A percentile compares a stretch with the other conserved stretches of the same genome.
Evolutionary conservation across 352 stramenopile genomes (phyloP).

Genomic region (Pythium insidiosum): DNA sequence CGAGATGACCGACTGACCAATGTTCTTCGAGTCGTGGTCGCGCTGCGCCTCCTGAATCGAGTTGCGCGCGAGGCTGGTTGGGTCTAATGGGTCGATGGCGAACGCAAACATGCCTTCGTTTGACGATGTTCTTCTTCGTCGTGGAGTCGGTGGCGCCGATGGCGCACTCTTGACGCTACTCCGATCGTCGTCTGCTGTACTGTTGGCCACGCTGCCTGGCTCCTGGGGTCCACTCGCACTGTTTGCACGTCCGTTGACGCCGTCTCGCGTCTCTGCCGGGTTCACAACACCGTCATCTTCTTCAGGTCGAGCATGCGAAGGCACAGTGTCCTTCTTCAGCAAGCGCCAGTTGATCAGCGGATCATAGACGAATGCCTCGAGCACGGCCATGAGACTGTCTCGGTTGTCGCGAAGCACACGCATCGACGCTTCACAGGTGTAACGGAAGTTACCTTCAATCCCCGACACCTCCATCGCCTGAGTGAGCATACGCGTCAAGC

Average conservation of each 20-base stretch:
- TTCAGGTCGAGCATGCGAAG: slow-evolving; percentile 64
- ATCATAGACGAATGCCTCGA: slow-evolving; percentile 99
- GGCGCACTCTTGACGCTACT: slow-evolving; percentile 59
- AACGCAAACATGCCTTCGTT: slow-evolving; percentile 61
- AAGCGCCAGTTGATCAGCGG: slow-evolving; percentile 99
- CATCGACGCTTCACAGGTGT: slow-evolving; percentile 98
- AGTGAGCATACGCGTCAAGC: slow-evolving; percentile 98
- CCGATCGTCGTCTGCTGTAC: slow-evolving; percentile 26
- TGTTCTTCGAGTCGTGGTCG: slow-evolving; percentile 44
- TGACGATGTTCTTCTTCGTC: slow-evolving; percentile 51
- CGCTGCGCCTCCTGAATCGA: slow-evolving; percentile 54
- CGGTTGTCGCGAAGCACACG: slow-evolving; percentile 96
- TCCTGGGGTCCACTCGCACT: neutral
- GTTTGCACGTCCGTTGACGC: neutral
- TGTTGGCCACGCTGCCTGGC: slow-evolving; percentile 15
- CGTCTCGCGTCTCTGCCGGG: neutral
- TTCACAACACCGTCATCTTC: slow-evolving; percentile 39
- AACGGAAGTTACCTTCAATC: slow-evolving; percentile 99
- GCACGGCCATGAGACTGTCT: slow-evolving; percentile 98
- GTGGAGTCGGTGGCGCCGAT: slow-evolving; percentile 45
- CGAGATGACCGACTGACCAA: slow-evolving; percentile 44
- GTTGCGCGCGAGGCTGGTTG: slow-evolving; percentile 41
- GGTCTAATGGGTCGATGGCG: slow-evolving; percentile 53
- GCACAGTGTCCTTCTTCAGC: slow-evolving; percentile 80
- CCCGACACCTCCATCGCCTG: slow-evolving; percentile 99